phyloP scores from a whole-genome alignment of 805 yeast genomes.

The Hemisphaericaspora nanyangensis region DNA sequence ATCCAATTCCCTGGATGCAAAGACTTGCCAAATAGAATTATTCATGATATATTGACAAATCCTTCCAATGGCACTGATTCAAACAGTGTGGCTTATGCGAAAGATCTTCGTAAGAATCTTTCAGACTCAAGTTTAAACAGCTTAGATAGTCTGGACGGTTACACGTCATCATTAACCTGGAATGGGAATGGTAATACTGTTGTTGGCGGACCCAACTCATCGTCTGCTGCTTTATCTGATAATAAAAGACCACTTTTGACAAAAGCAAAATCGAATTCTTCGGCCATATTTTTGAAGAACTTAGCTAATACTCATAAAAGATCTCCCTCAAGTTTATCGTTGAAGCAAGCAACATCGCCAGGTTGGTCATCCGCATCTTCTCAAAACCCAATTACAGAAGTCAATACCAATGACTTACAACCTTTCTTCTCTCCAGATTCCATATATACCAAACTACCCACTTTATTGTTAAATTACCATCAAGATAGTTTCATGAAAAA shows the following conservation, averaged over 20 bases:
- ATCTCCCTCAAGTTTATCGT: not conserved
- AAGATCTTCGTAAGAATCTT: slow-evolving; percentile 9
- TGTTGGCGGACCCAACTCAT: slow-evolving; percentile 1
- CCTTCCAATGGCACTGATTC: not conserved
- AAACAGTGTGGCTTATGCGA: slow-evolving; percentile 6
- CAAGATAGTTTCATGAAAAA: slow-evolving; percentile 22
- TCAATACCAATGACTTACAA: slow-evolving; percentile 12
- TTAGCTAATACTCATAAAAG: slow-evolving; percentile 9
- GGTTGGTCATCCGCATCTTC: not conserved
- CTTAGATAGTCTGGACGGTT: not conserved
- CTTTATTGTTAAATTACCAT: slow-evolving; percentile 34
- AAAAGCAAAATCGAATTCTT: slow-evolving; percentile 20
- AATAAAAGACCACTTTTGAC: slow-evolving; percentile 20
- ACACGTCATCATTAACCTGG: not conserved
- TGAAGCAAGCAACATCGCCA: not conserved
- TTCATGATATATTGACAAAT: slow-evolving; percentile 4
- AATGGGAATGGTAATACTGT: not conserved
- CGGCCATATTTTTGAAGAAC: slow-evolving; percentile 11
- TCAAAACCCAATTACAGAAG: not conserved
- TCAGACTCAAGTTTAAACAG: slow-evolving; percentile 7
- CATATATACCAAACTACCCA: slow-evolving; percentile 25
- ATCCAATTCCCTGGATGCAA: slow-evolving; percentile 42
- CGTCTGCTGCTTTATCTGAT: slow-evolving; percentile 6
- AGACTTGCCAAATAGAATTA: slow-evolving; percentile 26
- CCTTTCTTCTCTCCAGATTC: slow-evolving; percentile 16